A percentile compares a stretch with the other conserved stretches of the same genome.
Evolutionary conservation across 495 filamentous ascomycete species (phyloP).

Genomic region (Cryomyces antarcticus): DNA sequence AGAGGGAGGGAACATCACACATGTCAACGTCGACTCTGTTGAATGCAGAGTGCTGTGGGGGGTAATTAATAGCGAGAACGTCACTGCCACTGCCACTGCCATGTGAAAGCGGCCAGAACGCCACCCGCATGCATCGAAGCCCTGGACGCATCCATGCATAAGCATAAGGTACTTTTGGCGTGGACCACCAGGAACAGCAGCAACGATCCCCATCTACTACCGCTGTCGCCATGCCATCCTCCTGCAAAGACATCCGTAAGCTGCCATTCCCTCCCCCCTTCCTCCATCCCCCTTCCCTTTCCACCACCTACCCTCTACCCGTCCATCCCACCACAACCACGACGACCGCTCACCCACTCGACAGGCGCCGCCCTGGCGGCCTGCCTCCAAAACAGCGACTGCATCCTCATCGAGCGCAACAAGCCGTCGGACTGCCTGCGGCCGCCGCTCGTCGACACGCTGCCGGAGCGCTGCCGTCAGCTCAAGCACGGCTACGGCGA

Average conservation of each 20-base stretch:
- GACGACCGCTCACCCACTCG: background rate
- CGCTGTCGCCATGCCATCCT: slow-evolving; percentile 57
- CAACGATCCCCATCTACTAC: background rate
- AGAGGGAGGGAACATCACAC: no score
- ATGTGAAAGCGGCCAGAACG: no score
- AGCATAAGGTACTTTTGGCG: no score
- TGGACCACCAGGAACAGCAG: background rate
- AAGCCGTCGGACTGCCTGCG: slow-evolving; percentile 73
- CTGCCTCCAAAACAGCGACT: slow-evolving; percentile 90
- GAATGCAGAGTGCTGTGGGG: no score
- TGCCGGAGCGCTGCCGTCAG: slow-evolving; percentile 80
- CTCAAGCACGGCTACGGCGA: slow-evolving; percentile 79
- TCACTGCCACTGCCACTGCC: no score
- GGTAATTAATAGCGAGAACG: no score
- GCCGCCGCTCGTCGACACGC: slow-evolving; percentile 49
- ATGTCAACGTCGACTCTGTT: no score
- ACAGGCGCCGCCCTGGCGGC: slow-evolving; percentile 73
- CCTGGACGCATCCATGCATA: no score
- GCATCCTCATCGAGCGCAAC: slow-evolving; percentile 79
- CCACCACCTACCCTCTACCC: background rate
- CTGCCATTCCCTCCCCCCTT: slow-evolving; percentile 6
- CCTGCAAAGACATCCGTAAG: slow-evolving; percentile 90
- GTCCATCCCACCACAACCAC: background rate
- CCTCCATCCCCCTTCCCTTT: background rate
- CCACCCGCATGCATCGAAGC: no score